A percentile compares a stretch with the other conserved stretches of the same genome.
Conservation (phyloP, 2,329 filamentous ascomycete genomes). For the Ascochyta viciae-villosae region DNA sequence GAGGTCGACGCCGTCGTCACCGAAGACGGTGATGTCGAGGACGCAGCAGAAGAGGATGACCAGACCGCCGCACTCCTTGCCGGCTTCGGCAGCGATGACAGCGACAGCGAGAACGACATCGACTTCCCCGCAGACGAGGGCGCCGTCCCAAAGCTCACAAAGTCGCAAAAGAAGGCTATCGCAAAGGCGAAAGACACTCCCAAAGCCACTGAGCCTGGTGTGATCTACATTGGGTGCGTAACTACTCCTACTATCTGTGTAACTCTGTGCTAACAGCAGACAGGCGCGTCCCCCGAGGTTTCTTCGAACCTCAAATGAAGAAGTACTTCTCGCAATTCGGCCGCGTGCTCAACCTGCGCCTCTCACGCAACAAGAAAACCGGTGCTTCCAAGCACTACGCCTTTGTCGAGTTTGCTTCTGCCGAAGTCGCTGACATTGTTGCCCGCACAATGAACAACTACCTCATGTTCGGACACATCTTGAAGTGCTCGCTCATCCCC, state of each 20-base stretch:
- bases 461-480: slow-evolving; percentile 89
- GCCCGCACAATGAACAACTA: slow-evolving; percentile 98
- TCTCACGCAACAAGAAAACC: slow-evolving; percentile 91
- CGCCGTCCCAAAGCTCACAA: slow-evolving; percentile 37
- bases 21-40: slow-evolving; percentile 25
- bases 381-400: slow-evolving; percentile 92
- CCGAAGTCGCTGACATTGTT: slow-evolving; percentile 87
- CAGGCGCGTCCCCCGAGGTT: slow-evolving; percentile 86
- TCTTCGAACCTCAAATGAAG: slow-evolving; percentile 96
- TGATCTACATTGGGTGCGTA: slow-evolving; percentile 80
- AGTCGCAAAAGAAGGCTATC: slow-evolving; percentile 51
- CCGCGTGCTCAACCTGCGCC: slow-evolving; percentile 75
- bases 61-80: slow-evolving; percentile 60
- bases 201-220: slow-evolving; percentile 69
- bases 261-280: slow-evolving; percentile 9
- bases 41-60: slow-evolving; percentile 49
- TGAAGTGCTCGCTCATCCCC: slow-evolving; percentile 84
- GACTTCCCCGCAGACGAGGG: slow-evolving; percentile 50
- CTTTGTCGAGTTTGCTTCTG: slow-evolving; percentile 84
- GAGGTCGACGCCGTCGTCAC: slow-evolving; percentile 22
- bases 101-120: slow-evolving; percentile 44
- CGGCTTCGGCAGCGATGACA: slow-evolving; percentile 58
- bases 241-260: neutral
- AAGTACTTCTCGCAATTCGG: slow-evolving; percentile 96
- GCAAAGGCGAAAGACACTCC: slow-evolving; percentile 60